A percentile compares a stretch with the other conserved stretches of the same genome.
phyloP scores from a whole-genome alignment of 139 green algal species.

The Tetratostichococcus sp. region DNA sequence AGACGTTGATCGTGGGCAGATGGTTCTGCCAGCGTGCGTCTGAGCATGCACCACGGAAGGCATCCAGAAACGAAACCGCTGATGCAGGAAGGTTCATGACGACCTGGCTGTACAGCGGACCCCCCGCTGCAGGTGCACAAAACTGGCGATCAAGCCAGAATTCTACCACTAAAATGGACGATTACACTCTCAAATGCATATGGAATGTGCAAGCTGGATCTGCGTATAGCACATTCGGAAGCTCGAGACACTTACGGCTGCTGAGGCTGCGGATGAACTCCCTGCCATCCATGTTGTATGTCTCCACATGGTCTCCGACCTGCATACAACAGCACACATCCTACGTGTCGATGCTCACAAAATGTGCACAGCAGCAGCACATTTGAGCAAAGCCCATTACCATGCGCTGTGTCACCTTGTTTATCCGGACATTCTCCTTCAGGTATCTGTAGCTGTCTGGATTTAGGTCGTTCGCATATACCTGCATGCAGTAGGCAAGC shows the following conservation, averaged over 20 bases:
- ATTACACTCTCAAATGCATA: no score
- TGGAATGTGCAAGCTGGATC: no score
- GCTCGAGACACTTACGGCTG: no score
- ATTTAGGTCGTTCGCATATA: constrained; percentile 98
- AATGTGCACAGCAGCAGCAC: background rate
- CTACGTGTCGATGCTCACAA: background rate
- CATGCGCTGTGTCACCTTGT: constrained; percentile 46
- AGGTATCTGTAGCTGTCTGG: constrained; percentile 75
- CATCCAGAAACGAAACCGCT: constrained; percentile 87
- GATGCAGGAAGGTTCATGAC: constrained; percentile 94
- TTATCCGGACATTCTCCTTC: constrained; percentile 69
- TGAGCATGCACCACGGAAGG: constrained; percentile 68
- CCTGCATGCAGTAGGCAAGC: no score
- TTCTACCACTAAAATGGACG: no score
- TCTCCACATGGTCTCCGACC: constrained; percentile 21
- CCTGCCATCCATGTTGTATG: constrained; percentile 75
- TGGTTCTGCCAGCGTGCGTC: constrained; percentile 47
- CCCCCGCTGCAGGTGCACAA: constrained; percentile 12
- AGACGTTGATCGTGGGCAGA: constrained; percentile 87
- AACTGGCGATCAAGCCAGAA: no score
- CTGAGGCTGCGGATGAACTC: constrained; percentile 31
- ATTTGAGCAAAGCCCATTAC: background rate
- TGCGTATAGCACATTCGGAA: no score
- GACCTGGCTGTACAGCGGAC: constrained; percentile 29
- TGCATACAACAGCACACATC: background rate